These are phyloP conservation scores for Coniochaeta sp. DNA, from an alignment of 2,329 filamentous ascomycete genomes.

Conservation along the genomic window DNA sequence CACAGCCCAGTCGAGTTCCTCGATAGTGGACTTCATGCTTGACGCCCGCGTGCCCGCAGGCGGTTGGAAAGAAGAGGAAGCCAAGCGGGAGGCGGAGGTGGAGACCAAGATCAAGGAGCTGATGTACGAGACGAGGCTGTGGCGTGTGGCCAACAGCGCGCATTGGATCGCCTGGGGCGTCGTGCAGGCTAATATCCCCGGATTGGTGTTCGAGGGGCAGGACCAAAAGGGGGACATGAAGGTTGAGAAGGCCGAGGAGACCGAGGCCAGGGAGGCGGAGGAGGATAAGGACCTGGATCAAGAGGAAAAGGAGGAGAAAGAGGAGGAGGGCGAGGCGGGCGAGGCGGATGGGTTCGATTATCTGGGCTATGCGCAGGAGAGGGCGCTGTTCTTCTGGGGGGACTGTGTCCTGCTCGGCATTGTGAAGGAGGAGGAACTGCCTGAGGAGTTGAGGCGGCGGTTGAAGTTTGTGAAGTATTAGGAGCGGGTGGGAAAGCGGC, in stretches of 20 bases:
- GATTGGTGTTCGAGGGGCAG: conserved; percentile 32
- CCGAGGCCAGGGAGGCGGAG: conserved; percentile 12
- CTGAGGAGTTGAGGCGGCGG: conserved; percentile 52
- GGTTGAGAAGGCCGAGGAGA: no score
- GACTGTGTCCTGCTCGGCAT: conserved; percentile 76
- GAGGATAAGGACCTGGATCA: conserved; percentile 10
- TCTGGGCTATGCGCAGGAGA: conserved; percentile 80
- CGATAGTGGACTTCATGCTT: conserved; percentile 69
- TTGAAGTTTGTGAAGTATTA: conserved; percentile 63
- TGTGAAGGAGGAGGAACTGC: conserved; percentile 68
- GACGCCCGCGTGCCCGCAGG: conserved; percentile 59
- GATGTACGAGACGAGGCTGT: conserved; percentile 71
- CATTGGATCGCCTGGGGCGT: conserved; percentile 96
- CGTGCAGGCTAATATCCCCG: conserved; percentile 83
- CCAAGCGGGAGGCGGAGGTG: conserved; percentile 51
- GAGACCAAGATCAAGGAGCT: conserved; percentile 65
- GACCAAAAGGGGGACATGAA: conserved; percentile 29
- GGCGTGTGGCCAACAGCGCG: conserved; percentile 81
- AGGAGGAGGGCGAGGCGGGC: conserved; percentile 42
- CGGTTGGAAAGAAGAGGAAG: conserved; percentile 54
- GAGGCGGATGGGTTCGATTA: conserved; percentile 85
- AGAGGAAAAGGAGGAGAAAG: conserved; percentile 16
- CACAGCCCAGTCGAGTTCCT: conserved; percentile 36
- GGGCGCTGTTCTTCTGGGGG: conserved; percentile 91
- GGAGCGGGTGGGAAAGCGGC: no score